Evolutionary conservation across 1,139 yeast species (phyloP).

Genomic region (Candida pseudoviswanathii): DNA sequence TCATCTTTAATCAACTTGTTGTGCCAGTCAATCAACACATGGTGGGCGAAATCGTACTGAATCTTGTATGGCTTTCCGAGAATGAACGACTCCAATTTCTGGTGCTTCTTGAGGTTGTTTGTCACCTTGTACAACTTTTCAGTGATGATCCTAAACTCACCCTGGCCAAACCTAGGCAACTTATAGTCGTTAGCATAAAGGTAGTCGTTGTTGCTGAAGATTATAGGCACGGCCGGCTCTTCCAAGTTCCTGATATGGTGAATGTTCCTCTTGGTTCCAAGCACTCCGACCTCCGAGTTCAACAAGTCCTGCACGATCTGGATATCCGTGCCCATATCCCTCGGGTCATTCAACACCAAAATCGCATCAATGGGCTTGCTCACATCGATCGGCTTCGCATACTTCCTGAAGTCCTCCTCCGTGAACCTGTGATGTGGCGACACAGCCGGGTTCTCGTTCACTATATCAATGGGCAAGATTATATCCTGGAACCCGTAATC

Average conservation of each 20-base stretch:
- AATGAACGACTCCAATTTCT: slow-evolving; percentile 54
- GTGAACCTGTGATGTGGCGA: slow-evolving; percentile 74
- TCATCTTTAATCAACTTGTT: slow-evolving; percentile 28
- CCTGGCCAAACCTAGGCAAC: slow-evolving; percentile 89
- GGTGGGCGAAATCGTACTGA: slow-evolving; percentile 85
- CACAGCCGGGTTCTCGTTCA: slow-evolving; percentile 55
- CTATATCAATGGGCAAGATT: slow-evolving; percentile 73
- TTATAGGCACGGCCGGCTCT: slow-evolving; percentile 73
- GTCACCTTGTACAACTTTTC: slow-evolving; percentile 63
- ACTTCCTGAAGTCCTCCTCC: slow-evolving; percentile 45
- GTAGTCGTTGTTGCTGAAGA: slow-evolving; percentile 85
- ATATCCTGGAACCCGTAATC: slow-evolving; percentile 83
- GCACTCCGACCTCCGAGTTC: slow-evolving; percentile 60
- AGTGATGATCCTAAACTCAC: slow-evolving; percentile 72
- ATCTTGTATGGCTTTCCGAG: slow-evolving; percentile 84
- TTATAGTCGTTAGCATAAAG: slow-evolving; percentile 87
- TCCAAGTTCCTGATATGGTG: slow-evolving; percentile 16
- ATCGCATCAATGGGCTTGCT: slow-evolving; percentile 69
- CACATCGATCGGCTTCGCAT: slow-evolving; percentile 38
- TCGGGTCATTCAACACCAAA: slow-evolving; percentile 86
- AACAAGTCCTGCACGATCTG: slow-evolving; percentile 78
- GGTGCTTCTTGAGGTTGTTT: slow-evolving; percentile 46
- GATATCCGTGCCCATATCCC: slow-evolving; percentile 85
- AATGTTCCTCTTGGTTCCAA: slow-evolving; percentile 60
- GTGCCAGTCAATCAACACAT: slow-evolving; percentile 64